phyloP scores from a whole-genome alignment of 805 yeast genomes.

The Barnettozyma vustinii region DNA sequence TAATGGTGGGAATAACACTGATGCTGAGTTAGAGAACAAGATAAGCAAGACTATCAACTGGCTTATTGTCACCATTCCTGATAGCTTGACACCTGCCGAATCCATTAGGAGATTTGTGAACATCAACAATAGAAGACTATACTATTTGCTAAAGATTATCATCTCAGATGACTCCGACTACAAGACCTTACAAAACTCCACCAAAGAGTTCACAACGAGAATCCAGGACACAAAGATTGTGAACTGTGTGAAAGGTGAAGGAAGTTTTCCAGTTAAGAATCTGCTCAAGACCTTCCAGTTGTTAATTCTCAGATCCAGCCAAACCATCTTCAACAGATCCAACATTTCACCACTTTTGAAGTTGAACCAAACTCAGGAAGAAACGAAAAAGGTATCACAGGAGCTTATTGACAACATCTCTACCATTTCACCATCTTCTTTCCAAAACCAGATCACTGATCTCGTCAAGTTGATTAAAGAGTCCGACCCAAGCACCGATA shows the following conservation, averaged over 20 bases:
- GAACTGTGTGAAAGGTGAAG: conserved; percentile 27
- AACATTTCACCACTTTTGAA: conserved; percentile 52
- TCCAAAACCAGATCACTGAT: conserved; percentile 52
- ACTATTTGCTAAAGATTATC: conserved; percentile 50
- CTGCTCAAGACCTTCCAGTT: conserved; percentile 50
- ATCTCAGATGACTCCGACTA: conserved; percentile 54
- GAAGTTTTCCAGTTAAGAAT: conserved; percentile 36
- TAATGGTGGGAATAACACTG: conserved; percentile 28
- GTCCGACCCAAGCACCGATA: conserved; percentile 20
- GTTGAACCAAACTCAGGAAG: conserved; percentile 27
- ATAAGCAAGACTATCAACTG: conserved; percentile 54
- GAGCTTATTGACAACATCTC: conserved; percentile 58
- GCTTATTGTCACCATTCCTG: conserved; percentile 56
- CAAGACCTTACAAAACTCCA: conserved; percentile 51
- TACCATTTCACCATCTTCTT: conserved; percentile 51
- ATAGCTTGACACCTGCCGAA: conserved; percentile 39
- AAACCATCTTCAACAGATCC: conserved; percentile 58
- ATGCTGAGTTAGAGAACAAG: conserved; percentile 28
- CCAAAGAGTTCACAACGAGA: conserved; percentile 56
- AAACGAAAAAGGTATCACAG: conserved; percentile 35
- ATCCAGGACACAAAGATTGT: conserved; percentile 48
- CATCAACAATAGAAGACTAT: conserved; percentile 54
- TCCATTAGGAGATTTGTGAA: conserved; percentile 48
- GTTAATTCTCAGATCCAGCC: conserved; percentile 56
- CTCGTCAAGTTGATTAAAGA: conserved; percentile 37